Evolutionary conservation across 805 yeast genomes (phyloP).

Genomic region (Saccharomyces kudriavzevii): DNA sequence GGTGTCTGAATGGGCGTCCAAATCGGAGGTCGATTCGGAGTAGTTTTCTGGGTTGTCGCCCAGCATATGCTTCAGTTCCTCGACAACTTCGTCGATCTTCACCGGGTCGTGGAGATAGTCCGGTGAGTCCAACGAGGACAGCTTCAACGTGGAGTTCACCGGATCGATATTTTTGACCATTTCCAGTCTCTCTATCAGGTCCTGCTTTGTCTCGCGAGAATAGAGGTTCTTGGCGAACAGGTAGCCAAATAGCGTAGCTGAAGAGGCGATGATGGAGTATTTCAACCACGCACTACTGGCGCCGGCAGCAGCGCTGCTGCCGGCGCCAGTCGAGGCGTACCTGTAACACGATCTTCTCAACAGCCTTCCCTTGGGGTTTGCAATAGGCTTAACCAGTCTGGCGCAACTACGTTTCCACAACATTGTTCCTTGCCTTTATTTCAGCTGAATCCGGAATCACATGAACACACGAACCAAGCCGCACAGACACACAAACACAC

Average conservation of each 20-base stretch:
- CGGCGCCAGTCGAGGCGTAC: neutral
- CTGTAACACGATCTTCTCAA: neutral
- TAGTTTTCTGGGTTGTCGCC: slow-evolving; percentile 32
- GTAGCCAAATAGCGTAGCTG: neutral
- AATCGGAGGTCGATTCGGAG: slow-evolving; percentile 32
- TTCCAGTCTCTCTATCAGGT: neutral
- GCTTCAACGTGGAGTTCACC: slow-evolving; percentile 13
- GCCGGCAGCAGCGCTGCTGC: neutral
- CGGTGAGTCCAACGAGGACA: slow-evolving; percentile 18
- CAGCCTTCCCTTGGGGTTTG: neutral
- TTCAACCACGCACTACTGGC: neutral
- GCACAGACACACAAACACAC: neutral
- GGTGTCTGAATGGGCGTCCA: slow-evolving; percentile 50
- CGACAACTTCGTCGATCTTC: slow-evolving; percentile 35
- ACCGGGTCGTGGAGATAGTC: slow-evolving; percentile 31
- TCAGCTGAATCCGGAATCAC: neutral
- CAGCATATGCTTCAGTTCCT: slow-evolving; percentile 34
- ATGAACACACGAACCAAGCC: too few species aligned
- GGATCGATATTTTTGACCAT: slow-evolving; percentile 2
- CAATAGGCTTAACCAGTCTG: neutral
- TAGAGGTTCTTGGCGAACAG: neutral
- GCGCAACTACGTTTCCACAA: neutral
- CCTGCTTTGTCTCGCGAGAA: neutral
- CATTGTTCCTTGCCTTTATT: neutral
- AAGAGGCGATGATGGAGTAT: neutral